Evolutionary conservation across 1,139 yeast species (phyloP), one percentile per base, ranked within the genome.

Genomic region (Wickerhamomyces sp.): DNA sequence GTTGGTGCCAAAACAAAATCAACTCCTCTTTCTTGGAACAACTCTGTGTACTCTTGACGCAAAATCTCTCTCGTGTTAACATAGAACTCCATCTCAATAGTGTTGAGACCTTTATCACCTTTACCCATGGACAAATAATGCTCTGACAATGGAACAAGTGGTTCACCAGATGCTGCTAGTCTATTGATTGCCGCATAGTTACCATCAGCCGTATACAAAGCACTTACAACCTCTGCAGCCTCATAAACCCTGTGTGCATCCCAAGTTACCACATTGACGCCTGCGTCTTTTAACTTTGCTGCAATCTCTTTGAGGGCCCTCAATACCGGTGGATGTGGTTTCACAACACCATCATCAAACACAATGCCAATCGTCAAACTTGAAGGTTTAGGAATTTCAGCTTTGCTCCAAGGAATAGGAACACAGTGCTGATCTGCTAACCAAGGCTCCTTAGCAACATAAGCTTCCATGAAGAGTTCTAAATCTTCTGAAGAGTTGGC

Each of bases 1-100:
- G 79, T 70, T 35, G 95, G 94, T 38, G 81, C 69, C 36, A 86
- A 63, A 41, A 85, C 70, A 52, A 81, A 77, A 54, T 85, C 94
- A 36, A 84, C 73, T 34, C 76, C 74, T 49, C 79, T 70, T 15
- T 71, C 60, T 43, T 74, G 65, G 55, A 80, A 66, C 54, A 63
- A 73, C 35, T 71, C 68, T 39, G 70, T 64, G 57, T 80, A 78
- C 40, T 73, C 73, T 47, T 71, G 72, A 61, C 81, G 76, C 52
- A 79, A 65, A 13, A 52, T 46, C 52, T 81, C 87, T 59, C 87
- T 72, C 35, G 60, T 60, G 22, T 55, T 46, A 48, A 74, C 74
- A 50, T 77, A 67, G 37, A 65, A 58, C 49, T 81, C 67, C 54
- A 72, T 70, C 51, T 76, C 81, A 5, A 64, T 54, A 13, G 68